Evolutionary conservation across 805 yeast species (phyloP).

Genomic region (Zygotorulaspora chibaensis): DNA sequence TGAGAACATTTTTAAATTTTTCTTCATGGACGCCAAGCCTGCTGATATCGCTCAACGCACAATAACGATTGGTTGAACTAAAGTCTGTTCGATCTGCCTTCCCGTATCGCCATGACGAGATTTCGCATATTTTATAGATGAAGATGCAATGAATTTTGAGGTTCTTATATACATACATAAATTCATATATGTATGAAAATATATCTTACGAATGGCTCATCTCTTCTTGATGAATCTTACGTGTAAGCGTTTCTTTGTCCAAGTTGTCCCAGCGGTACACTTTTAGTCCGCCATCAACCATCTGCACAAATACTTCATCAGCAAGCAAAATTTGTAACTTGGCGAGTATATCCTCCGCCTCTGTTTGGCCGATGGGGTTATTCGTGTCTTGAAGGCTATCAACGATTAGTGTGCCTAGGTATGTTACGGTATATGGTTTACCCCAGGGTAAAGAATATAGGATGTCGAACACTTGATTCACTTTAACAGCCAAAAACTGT

Average conservation of each 20-base stretch:
- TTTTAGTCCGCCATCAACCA: conserved; percentile 27
- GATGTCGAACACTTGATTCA: conserved; percentile 30
- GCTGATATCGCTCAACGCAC: conserved; percentile 70
- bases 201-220: neutral
- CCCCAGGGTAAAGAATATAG: conserved; percentile 21
- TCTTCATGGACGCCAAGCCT: conserved; percentile 87
- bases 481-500: conserved; percentile 28
- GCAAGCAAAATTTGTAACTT: conserved; percentile 19
- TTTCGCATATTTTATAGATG: neutral
- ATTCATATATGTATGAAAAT: neutral
- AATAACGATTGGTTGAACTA: conserved; percentile 3
- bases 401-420: conserved; percentile 25
- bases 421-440: conserved; percentile 30
- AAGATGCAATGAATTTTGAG: neutral
- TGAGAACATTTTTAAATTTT: conserved; percentile 74
- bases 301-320: conserved; percentile 16
- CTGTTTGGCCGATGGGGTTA: conserved; percentile 31
- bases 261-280: conserved; percentile 31
- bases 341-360: conserved; percentile 24
- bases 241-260: conserved; percentile 14
- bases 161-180: neutral
- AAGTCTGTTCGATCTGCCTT: neutral
- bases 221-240: conserved; percentile 6
- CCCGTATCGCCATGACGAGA: neutral
- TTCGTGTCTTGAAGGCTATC: conserved; percentile 33